Evolutionary conservation across 345 rosid species (phyloP).

Genomic region (Pugionium cornutum): DNA sequence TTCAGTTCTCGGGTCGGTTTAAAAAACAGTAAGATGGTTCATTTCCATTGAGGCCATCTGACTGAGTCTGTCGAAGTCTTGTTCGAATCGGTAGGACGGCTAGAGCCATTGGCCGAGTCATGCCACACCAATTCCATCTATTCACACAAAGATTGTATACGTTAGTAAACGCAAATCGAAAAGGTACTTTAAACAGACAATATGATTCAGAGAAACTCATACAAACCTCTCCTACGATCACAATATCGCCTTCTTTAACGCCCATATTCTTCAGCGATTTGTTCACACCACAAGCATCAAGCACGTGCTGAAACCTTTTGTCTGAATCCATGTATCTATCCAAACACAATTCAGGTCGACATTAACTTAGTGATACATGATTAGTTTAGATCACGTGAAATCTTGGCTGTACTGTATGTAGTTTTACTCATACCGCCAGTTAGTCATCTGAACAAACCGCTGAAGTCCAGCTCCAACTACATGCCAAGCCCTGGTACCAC

Average conservation of each 20-base stretch:
- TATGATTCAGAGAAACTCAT: constrained; percentile 10
- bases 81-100: constrained; percentile 53
- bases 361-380: constrained; percentile 4
- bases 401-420: constrained; percentile 4
- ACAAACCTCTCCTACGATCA: constrained; percentile 84
- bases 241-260: constrained; percentile 91
- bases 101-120: constrained; percentile 55
- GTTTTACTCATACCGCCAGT: constrained; percentile 63
- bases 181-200: constrained; percentile 4
- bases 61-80: constrained; percentile 55
- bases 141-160: constrained; percentile 12
- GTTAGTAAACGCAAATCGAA: constrained; percentile 1
- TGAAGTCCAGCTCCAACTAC: constrained; percentile 81
- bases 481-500: constrained; percentile 64
- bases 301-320: constrained; percentile 78
- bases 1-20: neutral
- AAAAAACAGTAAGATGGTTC: constrained; percentile 10
- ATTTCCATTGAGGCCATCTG: constrained; percentile 78
- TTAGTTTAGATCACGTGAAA: neutral
- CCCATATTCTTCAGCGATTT: constrained; percentile 74
- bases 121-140: constrained; percentile 96
- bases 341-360: constrained; percentile 19
- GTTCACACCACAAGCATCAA: constrained; percentile 90
- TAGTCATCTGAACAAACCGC: constrained; percentile 96
- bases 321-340: constrained; percentile 86